These are phyloP conservation scores for Fusarium falciforme DNA, from an alignment of 2,329 filamentous ascomycete genomes.

Conservation along the genomic window DNA sequence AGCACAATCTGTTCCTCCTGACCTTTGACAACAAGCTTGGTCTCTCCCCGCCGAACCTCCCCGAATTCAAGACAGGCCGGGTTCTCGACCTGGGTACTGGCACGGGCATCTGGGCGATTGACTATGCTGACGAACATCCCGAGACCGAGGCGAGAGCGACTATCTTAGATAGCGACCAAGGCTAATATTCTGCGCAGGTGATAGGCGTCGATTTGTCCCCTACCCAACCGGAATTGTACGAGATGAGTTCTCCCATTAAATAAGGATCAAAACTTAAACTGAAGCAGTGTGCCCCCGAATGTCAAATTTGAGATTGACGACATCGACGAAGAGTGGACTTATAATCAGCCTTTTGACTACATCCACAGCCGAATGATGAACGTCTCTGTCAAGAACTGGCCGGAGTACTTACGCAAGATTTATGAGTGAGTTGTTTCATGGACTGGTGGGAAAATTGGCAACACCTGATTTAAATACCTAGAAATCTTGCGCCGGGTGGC, in stretches of 20 bases:
- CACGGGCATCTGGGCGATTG: neutral
- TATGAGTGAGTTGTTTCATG: neutral
- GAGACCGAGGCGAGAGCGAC: neutral
- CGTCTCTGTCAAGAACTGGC: neutral
- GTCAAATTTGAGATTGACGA: neutral
- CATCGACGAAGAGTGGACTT: neutral
- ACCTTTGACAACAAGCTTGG: slow-evolving; percentile 5
- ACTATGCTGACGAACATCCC: neutral
- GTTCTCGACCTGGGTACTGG: neutral
- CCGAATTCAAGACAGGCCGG: neutral
- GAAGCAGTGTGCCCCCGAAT: neutral
- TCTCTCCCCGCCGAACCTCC: neutral
- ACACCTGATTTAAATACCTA: neutral
- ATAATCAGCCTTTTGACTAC: neutral
- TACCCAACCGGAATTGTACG: neutral
- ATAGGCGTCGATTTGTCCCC: neutral
- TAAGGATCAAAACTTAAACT: neutral
- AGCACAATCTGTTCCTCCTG: slow-evolving; percentile 1
- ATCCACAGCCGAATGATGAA: neutral
- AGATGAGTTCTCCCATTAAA: neutral
- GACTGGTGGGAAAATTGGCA: neutral
- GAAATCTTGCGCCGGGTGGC: neutral
- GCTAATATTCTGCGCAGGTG: neutral
- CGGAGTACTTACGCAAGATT: neutral
- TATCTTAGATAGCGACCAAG: neutral